Conservation (phyloP, 805 yeast species). For the Lipomyces yamadae region DNA sequence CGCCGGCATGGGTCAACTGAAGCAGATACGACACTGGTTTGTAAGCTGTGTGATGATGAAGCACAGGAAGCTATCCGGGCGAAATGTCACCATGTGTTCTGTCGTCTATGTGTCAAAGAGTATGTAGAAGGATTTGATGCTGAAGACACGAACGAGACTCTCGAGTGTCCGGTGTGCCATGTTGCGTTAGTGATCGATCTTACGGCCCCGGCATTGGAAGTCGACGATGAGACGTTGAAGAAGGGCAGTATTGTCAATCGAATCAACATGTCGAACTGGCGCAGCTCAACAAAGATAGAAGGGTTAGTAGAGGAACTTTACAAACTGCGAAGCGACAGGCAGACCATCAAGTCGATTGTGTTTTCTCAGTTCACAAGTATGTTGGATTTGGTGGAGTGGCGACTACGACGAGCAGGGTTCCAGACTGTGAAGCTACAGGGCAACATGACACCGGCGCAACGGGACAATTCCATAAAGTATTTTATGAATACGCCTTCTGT, state of each 20-base stretch:
- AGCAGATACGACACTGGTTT: constrained; percentile 61
- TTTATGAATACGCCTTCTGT: constrained; percentile 92
- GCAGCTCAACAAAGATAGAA: constrained; percentile 94
- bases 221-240: constrained; percentile 61
- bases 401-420: constrained; percentile 92
- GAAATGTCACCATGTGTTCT: constrained; percentile 90
- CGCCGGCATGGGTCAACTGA: constrained; percentile 59
- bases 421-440: constrained; percentile 94
- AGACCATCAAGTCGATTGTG: constrained; percentile 92
- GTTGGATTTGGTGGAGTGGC: constrained; percentile 96
- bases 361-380: constrained; percentile 96
- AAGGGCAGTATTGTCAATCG: constrained; percentile 78
- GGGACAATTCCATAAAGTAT: constrained; percentile 87
- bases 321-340: constrained; percentile 79
- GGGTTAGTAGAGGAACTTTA: constrained; percentile 93
- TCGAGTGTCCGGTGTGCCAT: constrained; percentile 96
- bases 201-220: constrained; percentile 76
- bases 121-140: constrained; percentile 69
- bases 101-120: constrained; percentile 90
- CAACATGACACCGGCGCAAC: constrained; percentile 93
- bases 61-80: constrained; percentile 97
- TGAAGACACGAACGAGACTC: constrained; percentile 56
- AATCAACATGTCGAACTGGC: constrained; percentile 83
- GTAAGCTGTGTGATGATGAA: constrained; percentile 95
- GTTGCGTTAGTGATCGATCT: constrained; percentile 89